A percentile compares a stretch with the other conserved stretches of the same genome.
Evolutionary conservation across 305 asterid species (phyloP).

Genomic region (Ilex paraguariensis): DNA sequence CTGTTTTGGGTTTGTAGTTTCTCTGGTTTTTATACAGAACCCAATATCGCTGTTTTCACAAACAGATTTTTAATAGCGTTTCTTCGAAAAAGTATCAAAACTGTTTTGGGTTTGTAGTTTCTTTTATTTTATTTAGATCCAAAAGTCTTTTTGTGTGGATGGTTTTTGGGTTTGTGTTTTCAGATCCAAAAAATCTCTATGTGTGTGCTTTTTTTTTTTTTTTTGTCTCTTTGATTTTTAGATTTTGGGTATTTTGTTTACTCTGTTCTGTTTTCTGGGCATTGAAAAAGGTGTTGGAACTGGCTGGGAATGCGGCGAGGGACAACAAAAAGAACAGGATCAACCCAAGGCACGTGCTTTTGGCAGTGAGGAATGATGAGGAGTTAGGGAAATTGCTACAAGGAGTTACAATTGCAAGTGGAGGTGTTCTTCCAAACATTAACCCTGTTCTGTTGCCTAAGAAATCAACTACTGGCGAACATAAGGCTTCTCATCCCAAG

Average conservation of each 20-base stretch:
- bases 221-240: background rate
- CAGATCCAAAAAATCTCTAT: too few species aligned
- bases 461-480: slow-evolving; percentile 1
- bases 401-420: slow-evolving; percentile 20
- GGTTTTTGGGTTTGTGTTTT: background rate
- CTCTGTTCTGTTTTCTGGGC: background rate
- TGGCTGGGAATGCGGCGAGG: slow-evolving; percentile 31
- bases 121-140: too few species aligned
- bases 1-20: too few species aligned
- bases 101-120: too few species aligned
- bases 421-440: slow-evolving; percentile 24
- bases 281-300: slow-evolving; percentile 18
- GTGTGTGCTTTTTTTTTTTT: too few species aligned
- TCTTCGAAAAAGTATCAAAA: too few species aligned
- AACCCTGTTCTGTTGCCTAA: slow-evolving; percentile 20
- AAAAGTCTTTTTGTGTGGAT: too few species aligned
- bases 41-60: too few species aligned
- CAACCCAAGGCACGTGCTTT: slow-evolving; percentile 17
- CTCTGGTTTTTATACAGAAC: too few species aligned
- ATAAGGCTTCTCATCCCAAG: slow-evolving; percentile 1
- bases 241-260: background rate
- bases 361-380: slow-evolving; percentile 24
- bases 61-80: too few species aligned
- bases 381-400: slow-evolving; percentile 24
- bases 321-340: slow-evolving; percentile 26